A percentile compares a stretch with the other conserved stretches of the same genome.
These are phyloP conservation scores for Dactylella cylindrospora DNA, from an alignment of 2,329 filamentous ascomycete genomes.

Conservation along the genomic window DNA sequence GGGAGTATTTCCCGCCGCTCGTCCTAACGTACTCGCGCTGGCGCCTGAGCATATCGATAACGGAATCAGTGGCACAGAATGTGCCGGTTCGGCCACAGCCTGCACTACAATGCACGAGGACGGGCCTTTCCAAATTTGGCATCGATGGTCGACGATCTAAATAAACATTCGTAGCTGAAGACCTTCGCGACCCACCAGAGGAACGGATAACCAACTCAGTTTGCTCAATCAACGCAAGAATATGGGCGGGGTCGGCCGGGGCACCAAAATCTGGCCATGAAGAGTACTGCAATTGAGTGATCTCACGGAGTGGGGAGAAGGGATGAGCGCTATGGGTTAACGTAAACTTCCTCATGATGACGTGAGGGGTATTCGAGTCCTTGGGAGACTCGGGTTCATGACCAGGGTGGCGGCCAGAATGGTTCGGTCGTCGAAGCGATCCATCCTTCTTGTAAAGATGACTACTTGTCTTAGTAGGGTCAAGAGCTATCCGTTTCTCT, in stretches of 20 bases:
- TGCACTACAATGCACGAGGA: conserved; percentile 92
- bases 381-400: conserved; percentile 38
- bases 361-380: conserved; percentile 66
- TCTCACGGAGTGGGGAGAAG: conserved; percentile 82
- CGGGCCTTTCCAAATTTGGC: conserved; percentile 59
- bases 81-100: conserved; percentile 94
- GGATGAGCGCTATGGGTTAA: conserved; percentile 74
- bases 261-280: conserved; percentile 98
- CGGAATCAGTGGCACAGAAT: conserved; percentile 93
- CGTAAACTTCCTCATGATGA: conserved; percentile 83
- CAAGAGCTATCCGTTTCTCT: conserved; percentile 78
- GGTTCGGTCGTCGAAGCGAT: conserved; percentile 31
- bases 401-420: conserved; percentile 35
- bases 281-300: conserved; percentile 91
- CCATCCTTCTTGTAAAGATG: conserved; percentile 48
- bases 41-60: conserved; percentile 94
- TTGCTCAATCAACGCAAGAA: conserved; percentile 87
- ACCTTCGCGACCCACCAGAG: conserved; percentile 44
- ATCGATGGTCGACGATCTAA: conserved; percentile 48
- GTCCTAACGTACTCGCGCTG: conserved; percentile 57
- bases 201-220: conserved; percentile 65
- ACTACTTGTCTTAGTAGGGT: conserved; percentile 57
- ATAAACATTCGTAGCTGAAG: conserved; percentile 49
- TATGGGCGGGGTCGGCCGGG: conserved; percentile 81
- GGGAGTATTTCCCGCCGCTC: conserved; percentile 23